phyloP scores from a whole-genome alignment of 345 rosid species.

The Garcia nutans region DNA sequence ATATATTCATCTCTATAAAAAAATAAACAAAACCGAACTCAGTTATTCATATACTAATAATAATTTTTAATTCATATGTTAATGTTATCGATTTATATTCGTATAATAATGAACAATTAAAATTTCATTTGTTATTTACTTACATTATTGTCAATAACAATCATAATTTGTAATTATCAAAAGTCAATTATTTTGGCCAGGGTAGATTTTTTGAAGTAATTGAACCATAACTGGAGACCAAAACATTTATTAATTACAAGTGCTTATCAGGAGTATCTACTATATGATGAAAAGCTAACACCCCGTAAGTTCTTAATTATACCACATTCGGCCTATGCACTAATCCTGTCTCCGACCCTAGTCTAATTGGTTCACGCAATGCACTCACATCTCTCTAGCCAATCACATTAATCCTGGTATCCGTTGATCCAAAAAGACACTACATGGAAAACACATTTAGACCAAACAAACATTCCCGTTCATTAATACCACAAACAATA shows the following conservation, averaged over 20 bases:
- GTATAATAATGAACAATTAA: too few relatives aligned
- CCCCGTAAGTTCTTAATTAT: background rate
- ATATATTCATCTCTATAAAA: background rate
- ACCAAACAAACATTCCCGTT: background rate
- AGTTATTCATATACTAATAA: too few relatives aligned
- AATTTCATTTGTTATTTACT: too few relatives aligned
- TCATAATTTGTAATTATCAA: too few relatives aligned
- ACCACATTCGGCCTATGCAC: background rate
- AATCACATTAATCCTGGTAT: background rate
- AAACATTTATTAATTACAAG: background rate
- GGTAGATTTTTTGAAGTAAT: background rate
- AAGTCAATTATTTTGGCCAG: too few relatives aligned
- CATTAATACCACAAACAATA: background rate
- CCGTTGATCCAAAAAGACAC: background rate
- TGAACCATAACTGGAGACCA: too few relatives aligned
- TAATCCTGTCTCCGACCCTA: background rate
- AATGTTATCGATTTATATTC: too few relatives aligned
- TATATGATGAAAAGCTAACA: background rate
- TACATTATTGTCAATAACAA: too few relatives aligned
- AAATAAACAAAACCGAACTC: too few relatives aligned
- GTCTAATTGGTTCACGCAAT: background rate
- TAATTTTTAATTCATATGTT: too few relatives aligned
- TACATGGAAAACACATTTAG: background rate
- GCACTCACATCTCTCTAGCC: background rate
- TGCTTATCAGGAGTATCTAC: background rate